Conservation (phyloP, 2,329 filamentous ascomycete species). For the Coleophoma crateriformis region DNA sequence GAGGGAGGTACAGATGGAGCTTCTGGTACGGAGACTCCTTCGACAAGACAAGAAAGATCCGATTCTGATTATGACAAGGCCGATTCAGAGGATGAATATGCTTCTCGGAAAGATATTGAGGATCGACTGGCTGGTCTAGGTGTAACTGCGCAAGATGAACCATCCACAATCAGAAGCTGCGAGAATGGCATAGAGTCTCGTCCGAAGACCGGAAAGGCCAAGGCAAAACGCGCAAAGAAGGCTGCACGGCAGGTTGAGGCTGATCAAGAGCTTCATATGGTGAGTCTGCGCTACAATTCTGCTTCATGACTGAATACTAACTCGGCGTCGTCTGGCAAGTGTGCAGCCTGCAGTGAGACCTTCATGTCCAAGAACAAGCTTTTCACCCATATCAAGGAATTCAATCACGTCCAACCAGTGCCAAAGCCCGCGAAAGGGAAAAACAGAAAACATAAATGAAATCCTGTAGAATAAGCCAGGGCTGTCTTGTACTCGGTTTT, state of each 20-base stretch:
- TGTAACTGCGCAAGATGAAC: slow-evolving; percentile 10
- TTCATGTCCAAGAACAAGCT: slow-evolving; percentile 58
- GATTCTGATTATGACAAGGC: slow-evolving; percentile 4
- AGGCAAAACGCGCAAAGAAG: slow-evolving; percentile 45
- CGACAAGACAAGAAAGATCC: neutral
- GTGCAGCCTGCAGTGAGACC: slow-evolving; percentile 46
- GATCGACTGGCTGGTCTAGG: slow-evolving; percentile 11
- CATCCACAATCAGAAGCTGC: slow-evolving; percentile 4
- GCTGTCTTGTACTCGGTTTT: no score
- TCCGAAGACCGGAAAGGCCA: slow-evolving; percentile 42
- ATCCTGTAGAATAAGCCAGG: no score
- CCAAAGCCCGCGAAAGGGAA: slow-evolving; percentile 17
- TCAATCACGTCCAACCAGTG: slow-evolving; percentile 46
- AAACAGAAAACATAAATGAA: slow-evolving; percentile 9
- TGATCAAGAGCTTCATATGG: slow-evolving; percentile 10
- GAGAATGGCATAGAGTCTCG: slow-evolving; percentile 7
- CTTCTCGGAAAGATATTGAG: slow-evolving; percentile 21
- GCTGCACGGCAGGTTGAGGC: slow-evolving; percentile 29
- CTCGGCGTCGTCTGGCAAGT: slow-evolving; percentile 35
- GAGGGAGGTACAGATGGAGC: neutral
- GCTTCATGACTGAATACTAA: neutral
- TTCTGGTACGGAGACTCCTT: neutral
- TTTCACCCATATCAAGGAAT: slow-evolving; percentile 55
- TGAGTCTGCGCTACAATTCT: slow-evolving; percentile 5
- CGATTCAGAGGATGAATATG: slow-evolving; percentile 25